Evolutionary conservation across 768 basidiomycete species (phyloP).

Genomic region (Pisolithus microcarpus): DNA sequence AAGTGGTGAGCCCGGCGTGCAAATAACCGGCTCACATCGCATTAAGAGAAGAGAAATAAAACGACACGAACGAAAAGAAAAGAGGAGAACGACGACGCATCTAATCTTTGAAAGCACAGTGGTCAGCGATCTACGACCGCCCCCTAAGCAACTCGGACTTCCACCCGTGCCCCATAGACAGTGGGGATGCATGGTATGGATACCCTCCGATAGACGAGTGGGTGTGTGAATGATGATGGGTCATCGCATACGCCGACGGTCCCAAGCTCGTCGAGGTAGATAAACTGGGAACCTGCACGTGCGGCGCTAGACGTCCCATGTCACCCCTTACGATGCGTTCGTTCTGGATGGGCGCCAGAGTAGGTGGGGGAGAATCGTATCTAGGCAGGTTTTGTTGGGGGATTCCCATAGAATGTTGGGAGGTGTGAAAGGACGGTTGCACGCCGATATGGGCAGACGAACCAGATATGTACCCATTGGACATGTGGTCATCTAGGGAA

Average conservation of each 20-base stretch:
- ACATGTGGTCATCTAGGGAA: conserved; percentile 18
- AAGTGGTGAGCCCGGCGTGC: not conserved
- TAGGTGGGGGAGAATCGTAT: conserved; percentile 49
- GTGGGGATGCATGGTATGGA: conserved; percentile 32
- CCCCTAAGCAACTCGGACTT: conserved; percentile 40
- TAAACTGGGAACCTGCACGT: conserved; percentile 26
- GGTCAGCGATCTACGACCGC: conserved; percentile 16
- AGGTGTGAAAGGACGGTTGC: conserved; percentile 10
- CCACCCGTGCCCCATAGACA: conserved; percentile 38
- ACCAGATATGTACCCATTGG: conserved; percentile 25
- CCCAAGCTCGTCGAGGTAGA: conserved; percentile 22
- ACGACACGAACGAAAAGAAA: conserved; percentile 7
- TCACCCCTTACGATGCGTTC: conserved; percentile 27
- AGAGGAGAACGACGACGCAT: conserved; percentile 6
- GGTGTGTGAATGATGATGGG: conserved; percentile 27
- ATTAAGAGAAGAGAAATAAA: not conserved
- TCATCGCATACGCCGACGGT: not conserved
- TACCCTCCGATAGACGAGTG: conserved; percentile 37
- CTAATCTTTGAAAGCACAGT: not conserved
- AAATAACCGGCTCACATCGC: not conserved
- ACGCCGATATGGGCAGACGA: conserved; percentile 15
- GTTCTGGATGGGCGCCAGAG: conserved; percentile 49
- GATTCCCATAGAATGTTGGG: conserved; percentile 12
- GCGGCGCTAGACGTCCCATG: conserved; percentile 23
- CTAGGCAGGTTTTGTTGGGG: conserved; percentile 23